A percentile compares a stretch with the other conserved stretches of the same genome.
These are phyloP conservation scores for Cadophora sp. DNA, from an alignment of 2,329 filamentous ascomycete species.

Conservation along the genomic window DNA sequence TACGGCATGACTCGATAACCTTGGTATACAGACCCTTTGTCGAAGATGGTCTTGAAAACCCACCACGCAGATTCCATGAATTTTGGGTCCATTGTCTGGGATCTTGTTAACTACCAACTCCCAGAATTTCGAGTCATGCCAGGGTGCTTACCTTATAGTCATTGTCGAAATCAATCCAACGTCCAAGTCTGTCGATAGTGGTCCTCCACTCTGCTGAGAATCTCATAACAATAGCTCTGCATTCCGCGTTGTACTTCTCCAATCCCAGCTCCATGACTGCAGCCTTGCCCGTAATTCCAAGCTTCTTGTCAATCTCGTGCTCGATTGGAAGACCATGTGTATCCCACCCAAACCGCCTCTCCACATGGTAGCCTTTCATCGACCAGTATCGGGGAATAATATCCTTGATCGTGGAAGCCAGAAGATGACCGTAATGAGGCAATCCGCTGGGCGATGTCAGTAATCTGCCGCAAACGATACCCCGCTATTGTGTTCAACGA, in stretches of 20 bases:
- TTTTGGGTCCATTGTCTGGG: constrained; percentile 84
- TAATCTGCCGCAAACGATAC: background rate
- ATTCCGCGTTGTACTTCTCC: constrained; percentile 89
- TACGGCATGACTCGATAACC: constrained; percentile 95
- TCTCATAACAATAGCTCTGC: constrained; percentile 90
- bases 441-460: constrained; percentile 51
- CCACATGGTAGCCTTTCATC: constrained; percentile 94
- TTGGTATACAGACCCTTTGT: constrained; percentile 88
- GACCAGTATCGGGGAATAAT: constrained; percentile 97
- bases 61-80: constrained; percentile 99
- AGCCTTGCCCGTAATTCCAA: constrained; percentile 86
- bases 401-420: constrained; percentile 94
- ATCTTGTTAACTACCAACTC: constrained; percentile 29
- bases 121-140: background rate
- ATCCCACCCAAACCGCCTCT: constrained; percentile 94
- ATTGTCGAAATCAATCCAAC: constrained; percentile 98
- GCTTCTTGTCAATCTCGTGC: constrained; percentile 96
- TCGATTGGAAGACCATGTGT: constrained; percentile 94
- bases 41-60: constrained; percentile 92
- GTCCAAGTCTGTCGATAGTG: constrained; percentile 86
- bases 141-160: constrained; percentile 77
- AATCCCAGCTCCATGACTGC: constrained; percentile 88
- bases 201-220: constrained; percentile 86
- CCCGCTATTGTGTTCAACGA: constrained; percentile 10
- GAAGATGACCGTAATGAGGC: constrained; percentile 72